Percentiles rank a stretch among this genome's conserved stretches.
phyloP scores from a whole-genome alignment of 257 asterid species.

The Petunia axillaris region DNA sequence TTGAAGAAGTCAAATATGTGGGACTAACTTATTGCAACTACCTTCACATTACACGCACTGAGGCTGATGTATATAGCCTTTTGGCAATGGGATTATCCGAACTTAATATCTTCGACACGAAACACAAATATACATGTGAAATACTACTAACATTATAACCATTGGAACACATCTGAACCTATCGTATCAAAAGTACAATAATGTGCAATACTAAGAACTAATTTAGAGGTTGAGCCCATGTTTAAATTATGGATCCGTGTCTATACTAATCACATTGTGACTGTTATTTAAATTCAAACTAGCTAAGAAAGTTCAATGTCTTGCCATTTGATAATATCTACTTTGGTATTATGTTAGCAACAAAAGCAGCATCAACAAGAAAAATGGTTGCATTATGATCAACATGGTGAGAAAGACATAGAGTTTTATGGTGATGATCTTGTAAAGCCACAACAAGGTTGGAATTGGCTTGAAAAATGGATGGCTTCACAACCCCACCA shows the following conservation, averaged over 20 bases:
- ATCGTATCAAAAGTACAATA: too few species aligned
- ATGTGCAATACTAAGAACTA: too few species aligned
- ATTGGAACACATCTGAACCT: too few species aligned
- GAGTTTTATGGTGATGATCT: slow-evolving; percentile 35
- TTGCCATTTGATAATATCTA: not conserved
- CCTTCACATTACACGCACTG: not conserved
- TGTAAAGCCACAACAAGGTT: slow-evolving; percentile 62
- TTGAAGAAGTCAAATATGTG: not conserved
- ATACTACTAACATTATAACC: too few species aligned
- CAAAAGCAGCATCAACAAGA: slow-evolving; percentile 19
- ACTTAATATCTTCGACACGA: too few species aligned
- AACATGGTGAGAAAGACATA: slow-evolving; percentile 22
- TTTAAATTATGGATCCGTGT: too few species aligned
- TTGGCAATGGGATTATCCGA: too few species aligned
- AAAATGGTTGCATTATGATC: slow-evolving; percentile 29
- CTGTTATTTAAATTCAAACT: not conserved
- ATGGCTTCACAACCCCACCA: slow-evolving; percentile 78
- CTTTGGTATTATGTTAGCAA: slow-evolving; percentile 3
- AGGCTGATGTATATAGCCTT: too few species aligned
- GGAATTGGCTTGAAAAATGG: slow-evolving; percentile 93
- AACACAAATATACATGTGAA: too few species aligned
- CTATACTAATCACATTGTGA: not conserved
- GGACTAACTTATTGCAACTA: too few species aligned
- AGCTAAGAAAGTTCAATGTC: not conserved
- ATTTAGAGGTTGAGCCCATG: too few species aligned